Conservation (phyloP, 23 red algal genomes). For the Gracilaria vermiculophylla region DNA sequence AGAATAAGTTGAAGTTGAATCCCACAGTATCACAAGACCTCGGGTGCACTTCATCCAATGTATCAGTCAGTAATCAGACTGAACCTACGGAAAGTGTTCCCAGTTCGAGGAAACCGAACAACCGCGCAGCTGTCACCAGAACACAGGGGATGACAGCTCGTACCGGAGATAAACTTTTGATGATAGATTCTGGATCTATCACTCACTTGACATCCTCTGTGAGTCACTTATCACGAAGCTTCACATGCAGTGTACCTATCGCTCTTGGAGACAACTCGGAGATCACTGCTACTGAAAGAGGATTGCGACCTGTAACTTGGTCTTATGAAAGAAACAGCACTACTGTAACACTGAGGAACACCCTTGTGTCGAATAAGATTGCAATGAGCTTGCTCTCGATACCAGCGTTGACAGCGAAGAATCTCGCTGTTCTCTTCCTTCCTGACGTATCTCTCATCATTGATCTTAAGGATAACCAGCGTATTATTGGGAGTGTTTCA, state of each 20-base stretch:
- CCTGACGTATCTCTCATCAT: not conserved
- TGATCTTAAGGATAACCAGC: not conserved
- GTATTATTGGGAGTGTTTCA: not conserved
- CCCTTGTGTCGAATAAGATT: not conserved
- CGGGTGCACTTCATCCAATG: no score
- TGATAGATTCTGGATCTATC: not conserved
- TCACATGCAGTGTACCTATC: not conserved
- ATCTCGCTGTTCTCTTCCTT: not conserved
- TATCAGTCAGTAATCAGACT: no score
- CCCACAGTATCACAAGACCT: no score
- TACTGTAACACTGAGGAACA: not conserved
- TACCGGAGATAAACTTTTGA: not conserved
- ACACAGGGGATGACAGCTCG: not conserved
- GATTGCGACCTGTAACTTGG: not conserved
- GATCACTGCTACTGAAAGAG: not conserved
- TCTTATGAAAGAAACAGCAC: not conserved
- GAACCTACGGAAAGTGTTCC: no score
- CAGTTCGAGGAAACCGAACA: no score
- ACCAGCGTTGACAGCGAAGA: not conserved
- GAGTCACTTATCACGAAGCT: not conserved
- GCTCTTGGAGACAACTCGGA: conserved; percentile 6
- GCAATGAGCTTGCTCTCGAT: not conserved
- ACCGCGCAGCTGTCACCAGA: no score
- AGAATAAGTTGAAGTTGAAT: no score
- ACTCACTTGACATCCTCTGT: not conserved